Evolutionary conservation across 139 green algal species (phyloP).

Genomic region (Volvox africanus): DNA sequence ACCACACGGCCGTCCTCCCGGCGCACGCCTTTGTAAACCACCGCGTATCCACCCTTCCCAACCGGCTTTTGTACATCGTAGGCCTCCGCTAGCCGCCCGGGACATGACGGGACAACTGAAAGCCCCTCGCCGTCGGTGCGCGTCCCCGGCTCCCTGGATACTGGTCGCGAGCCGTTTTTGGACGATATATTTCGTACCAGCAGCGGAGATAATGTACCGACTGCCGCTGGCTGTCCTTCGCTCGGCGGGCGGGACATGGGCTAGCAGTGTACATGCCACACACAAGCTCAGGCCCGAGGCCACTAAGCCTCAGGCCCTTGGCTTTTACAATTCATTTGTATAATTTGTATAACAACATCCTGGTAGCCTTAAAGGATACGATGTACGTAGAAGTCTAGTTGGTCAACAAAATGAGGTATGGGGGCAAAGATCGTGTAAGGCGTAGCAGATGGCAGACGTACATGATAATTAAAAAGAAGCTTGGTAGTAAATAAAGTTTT

Average conservation of each 20-base stretch:
- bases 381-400: background rate
- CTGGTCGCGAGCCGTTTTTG: conserved; percentile 17
- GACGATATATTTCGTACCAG: conserved; percentile 22
- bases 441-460: background rate
- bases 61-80: conserved; percentile 66
- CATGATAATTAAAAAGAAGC: background rate
- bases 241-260: conserved; percentile 21
- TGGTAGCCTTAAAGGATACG: background rate
- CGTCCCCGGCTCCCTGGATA: background rate
- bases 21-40: conserved; percentile 65
- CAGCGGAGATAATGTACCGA: background rate
- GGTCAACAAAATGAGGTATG: background rate
- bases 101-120: conserved; percentile 2
- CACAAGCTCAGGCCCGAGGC: conserved; percentile 19
- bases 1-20: conserved; percentile 57
- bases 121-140: conserved; percentile 1
- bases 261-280: conserved; percentile 8
- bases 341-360: background rate
- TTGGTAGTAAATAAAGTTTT: background rate
- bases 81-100: conserved; percentile 19
- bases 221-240: conserved; percentile 31
- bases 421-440: conserved; percentile 7
- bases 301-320: conserved; percentile 25
- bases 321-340: background rate
- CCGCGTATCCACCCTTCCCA: conserved; percentile 70